Percentiles rank a stretch among this genome's conserved stretches.
phyloP scores from a whole-genome alignment of 163 green algal species.

The Chloroidium sp. region DNA sequence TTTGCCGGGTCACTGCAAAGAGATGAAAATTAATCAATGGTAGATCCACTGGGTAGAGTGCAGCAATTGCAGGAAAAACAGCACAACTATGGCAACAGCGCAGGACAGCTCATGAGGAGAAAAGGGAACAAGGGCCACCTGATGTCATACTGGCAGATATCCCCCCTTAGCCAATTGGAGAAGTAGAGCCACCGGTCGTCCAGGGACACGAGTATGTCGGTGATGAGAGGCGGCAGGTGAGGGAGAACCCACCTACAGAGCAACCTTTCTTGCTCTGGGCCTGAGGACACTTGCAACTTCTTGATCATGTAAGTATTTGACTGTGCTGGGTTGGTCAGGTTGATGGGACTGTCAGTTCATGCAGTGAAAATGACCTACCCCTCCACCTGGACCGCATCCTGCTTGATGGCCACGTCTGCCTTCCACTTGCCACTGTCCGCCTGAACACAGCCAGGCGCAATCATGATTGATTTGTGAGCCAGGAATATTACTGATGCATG shows the following conservation, averaged over 20 bases:
- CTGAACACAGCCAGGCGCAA: background rate
- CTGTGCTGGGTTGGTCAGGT: background rate
- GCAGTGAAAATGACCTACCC: background rate
- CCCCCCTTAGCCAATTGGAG: conserved; percentile 65
- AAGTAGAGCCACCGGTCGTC: conserved; percentile 74
- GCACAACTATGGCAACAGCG: background rate
- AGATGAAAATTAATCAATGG: background rate
- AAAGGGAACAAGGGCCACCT: background rate
- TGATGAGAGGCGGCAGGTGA: conserved; percentile 72
- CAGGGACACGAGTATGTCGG: conserved; percentile 77
- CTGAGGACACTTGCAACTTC: background rate
- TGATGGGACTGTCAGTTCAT: background rate
- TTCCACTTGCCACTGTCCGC: conserved; percentile 21
- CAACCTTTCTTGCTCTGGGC: conserved; percentile 10
- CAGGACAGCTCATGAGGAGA: no score
- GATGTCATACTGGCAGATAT: conserved; percentile 78
- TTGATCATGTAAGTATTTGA: background rate
- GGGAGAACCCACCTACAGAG: conserved; percentile 56
- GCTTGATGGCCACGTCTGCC: conserved; percentile 41
- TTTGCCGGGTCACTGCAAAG: conserved; percentile 43
- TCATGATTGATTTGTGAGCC: no score
- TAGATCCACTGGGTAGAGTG: no score
- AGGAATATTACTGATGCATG: no score
- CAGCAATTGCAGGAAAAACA: background rate
- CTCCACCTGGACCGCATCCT: conserved; percentile 56